Evolutionary conservation across 78 protist genomes (phyloP).

Genomic region (Andalucia godoyi): DNA sequence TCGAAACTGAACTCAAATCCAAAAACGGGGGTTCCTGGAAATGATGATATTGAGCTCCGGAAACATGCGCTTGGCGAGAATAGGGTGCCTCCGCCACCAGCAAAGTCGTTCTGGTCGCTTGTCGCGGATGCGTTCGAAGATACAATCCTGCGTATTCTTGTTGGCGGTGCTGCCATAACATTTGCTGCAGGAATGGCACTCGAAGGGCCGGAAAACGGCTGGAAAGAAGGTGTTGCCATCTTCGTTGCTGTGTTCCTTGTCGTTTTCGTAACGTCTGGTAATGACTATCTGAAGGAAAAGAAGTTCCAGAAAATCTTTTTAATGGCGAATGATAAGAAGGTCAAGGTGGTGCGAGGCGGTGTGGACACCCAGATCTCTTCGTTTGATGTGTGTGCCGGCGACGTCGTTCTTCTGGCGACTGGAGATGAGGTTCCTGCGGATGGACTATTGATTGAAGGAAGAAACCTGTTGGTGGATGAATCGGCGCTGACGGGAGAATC

Average conservation of each 20-base stretch:
- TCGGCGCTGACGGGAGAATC: conserved; percentile 62
- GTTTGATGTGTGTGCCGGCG: conserved; percentile 72
- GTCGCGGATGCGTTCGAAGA: background rate
- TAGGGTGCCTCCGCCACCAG: no score
- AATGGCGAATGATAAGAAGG: conserved; percentile 1
- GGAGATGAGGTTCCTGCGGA: conserved; percentile 77
- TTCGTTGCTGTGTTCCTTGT: conserved; percentile 46
- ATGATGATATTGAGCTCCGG: no score
- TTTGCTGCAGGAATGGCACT: background rate
- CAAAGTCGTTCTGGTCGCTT: background rate
- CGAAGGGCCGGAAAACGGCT: conserved; percentile 6
- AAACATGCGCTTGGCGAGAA: no score
- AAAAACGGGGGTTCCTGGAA: no score
- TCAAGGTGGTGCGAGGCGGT: conserved; percentile 51
- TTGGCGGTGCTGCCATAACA: background rate
- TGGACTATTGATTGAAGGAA: conserved; percentile 51
- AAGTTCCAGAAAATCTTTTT: conserved; percentile 13
- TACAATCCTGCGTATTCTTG: background rate
- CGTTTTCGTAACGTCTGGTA: conserved; percentile 11
- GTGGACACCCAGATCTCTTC: conserved; percentile 8
- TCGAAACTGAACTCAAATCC: no score
- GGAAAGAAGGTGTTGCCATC: conserved; percentile 56
- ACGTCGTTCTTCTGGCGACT: conserved; percentile 46
- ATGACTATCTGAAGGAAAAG: conserved; percentile 24
- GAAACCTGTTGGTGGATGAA: conserved; percentile 45